Base-by-base conservation (phyloP, 306 rosid genomes). In the Trichosanthes truncata region DNA sequence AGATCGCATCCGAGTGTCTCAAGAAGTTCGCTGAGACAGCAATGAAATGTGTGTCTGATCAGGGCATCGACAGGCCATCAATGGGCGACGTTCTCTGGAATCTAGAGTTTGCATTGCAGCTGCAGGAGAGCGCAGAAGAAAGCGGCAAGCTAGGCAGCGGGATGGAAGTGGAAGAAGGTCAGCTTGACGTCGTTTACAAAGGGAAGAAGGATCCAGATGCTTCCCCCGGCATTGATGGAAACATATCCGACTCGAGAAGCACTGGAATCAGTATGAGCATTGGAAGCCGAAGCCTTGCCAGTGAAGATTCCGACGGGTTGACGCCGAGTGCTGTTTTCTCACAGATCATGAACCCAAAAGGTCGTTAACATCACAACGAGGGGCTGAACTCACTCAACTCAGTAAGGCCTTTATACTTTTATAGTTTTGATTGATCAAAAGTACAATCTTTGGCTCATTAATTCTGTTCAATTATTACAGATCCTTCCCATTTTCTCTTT, bases 81-180 rank as follows among this genome's bases (percentile, higher is more conserved):
- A 96, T 96, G 97, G 99, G 99, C 9, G 99, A 96, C 65, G 99
- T 96, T 9, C 84, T 96, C 84, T 96, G 99, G 99, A 96, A 96
- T 90, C 96, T 96, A 11, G 99, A 96, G 84, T 96, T 96, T 33
- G 98, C 98, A 36, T 88, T 96, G 91, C 99, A 96, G 94, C 88
- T 96, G 80, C 99, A 96, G 84, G 98, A 96, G 82, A 96, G 97
- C 6, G 98, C 99, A 12, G 99, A 96, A 79, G 98, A 93, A 84
- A 89, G 91, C 53, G 99, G 94, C 35, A 83, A 84, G 23, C 89
- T 87, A 9, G 84, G 89, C 2, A 86, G 84, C 0, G 87, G 82
- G 61, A 81, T 84, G 33, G 80, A 76, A 29, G 11, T 66, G 0
- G 95, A 89, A 73, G 99, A 83, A 46, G 99, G 86, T 85, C 87